phyloP scores from a whole-genome alignment of 495 filamentous ascomycete genomes.

The Daldinia vernicosa region DNA sequence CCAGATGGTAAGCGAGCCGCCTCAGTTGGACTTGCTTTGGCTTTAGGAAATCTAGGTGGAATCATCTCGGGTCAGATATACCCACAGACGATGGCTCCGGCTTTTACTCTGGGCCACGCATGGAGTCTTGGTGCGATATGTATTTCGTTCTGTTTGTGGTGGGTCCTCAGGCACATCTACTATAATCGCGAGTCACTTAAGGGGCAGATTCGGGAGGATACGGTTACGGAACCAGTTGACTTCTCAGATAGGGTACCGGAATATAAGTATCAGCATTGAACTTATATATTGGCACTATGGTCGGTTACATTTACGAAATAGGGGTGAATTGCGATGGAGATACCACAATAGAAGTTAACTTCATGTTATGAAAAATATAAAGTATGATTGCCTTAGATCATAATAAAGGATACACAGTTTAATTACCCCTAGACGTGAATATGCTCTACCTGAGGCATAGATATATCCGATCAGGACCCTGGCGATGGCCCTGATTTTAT shows the following conservation, averaged over 20 bases:
- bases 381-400: too few species aligned
- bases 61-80: constrained; percentile 52
- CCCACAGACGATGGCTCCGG: constrained; percentile 40
- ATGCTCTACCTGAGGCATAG: too few species aligned
- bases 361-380: too few species aligned
- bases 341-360: neutral
- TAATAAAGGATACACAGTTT: too few species aligned
- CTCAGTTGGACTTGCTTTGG: constrained; percentile 51
- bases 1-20: constrained; percentile 57
- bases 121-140: constrained; percentile 45
- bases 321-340: constrained; percentile 33
- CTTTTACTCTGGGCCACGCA: constrained; percentile 45
- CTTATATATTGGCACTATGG: too few species aligned
- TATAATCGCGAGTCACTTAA: constrained; percentile 39
- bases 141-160: constrained; percentile 42
- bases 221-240: neutral
- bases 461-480: too few species aligned
- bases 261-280: constrained; percentile 46
- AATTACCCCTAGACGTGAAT: too few species aligned
- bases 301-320: too few species aligned
- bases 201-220: constrained; percentile 18
- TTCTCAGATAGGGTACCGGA: constrained; percentile 39
- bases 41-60: constrained; percentile 53
- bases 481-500: too few species aligned
- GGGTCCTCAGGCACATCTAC: constrained; percentile 41